Conservation (phyloP, 2,329 filamentous ascomycete species). For the Trichothecium roseum region DNA sequence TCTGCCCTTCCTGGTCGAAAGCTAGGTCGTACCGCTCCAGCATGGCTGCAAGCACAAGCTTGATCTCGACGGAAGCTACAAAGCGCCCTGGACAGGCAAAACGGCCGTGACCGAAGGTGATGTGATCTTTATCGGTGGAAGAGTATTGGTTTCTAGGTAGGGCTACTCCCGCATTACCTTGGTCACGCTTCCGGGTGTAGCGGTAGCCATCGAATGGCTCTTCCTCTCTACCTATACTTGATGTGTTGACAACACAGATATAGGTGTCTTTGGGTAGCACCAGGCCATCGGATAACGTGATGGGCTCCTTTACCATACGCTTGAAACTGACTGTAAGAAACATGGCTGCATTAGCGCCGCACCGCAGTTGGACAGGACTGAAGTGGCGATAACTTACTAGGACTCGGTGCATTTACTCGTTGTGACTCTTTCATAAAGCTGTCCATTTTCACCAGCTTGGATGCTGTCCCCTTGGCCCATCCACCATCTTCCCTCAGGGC, state of each 20-base stretch:
- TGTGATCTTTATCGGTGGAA: too few species aligned
- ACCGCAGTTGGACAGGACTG: not conserved
- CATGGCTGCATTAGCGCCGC: not conserved
- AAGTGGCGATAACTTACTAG: not conserved
- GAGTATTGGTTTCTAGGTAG: too few species aligned
- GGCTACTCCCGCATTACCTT: too few species aligned
- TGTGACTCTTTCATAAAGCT: constrained; percentile 36
- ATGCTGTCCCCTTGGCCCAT: constrained; percentile 32
- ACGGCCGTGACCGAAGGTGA: not conserved
- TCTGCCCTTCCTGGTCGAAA: not conserved
- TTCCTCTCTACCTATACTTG: too few species aligned
- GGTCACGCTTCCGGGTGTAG: too few species aligned
- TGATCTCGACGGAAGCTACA: constrained; percentile 35
- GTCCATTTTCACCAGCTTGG: constrained; percentile 33
- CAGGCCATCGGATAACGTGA: constrained; percentile 33
- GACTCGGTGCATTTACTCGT: constrained; percentile 2
- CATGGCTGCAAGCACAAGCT: constrained; percentile 30
- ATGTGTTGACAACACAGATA: not conserved
- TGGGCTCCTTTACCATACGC: constrained; percentile 34
- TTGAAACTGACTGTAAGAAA: constrained; percentile 19
- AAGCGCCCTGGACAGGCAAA: constrained; percentile 20
- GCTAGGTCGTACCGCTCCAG: constrained; percentile 28
- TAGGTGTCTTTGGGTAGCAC: constrained; percentile 27
- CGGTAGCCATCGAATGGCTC: too few species aligned
- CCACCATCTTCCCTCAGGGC: constrained; percentile 29